A percentile compares a stretch with the other conserved stretches of the same genome.
Conservation (phyloP, 2,329 filamentous ascomycete genomes). For the Fonsecaea erecta region DNA sequence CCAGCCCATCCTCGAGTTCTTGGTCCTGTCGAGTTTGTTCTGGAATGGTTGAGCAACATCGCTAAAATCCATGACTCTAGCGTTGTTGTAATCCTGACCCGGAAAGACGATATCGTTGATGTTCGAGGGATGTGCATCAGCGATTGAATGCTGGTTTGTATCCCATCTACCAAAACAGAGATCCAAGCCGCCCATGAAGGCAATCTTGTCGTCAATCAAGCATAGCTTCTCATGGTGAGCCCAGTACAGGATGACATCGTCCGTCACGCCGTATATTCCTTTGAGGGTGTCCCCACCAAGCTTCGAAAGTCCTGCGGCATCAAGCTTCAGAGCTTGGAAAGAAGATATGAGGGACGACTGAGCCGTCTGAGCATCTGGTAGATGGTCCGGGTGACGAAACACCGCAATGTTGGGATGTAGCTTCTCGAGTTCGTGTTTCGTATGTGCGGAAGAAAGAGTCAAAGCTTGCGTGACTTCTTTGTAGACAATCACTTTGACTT, state of each 20-base stretch:
- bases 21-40: conserved; percentile 82
- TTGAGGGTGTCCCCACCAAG: conserved; percentile 75
- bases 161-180: conserved; percentile 89
- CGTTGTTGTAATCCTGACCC: conserved; percentile 93
- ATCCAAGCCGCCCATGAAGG: conserved; percentile 91
- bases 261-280: conserved; percentile 78
- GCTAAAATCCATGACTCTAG: conserved; percentile 76
- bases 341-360: conserved; percentile 61
- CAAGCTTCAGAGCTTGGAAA: conserved; percentile 61
- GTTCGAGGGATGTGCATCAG: conserved; percentile 80
- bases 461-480: conserved; percentile 86
- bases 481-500: conserved; percentile 85
- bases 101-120: conserved; percentile 78
- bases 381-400: conserved; percentile 87
- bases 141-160: conserved; percentile 82
- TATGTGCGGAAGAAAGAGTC: conserved; percentile 72
- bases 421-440: conserved; percentile 75
- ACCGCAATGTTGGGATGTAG: conserved; percentile 85
- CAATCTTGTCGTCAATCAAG: conserved; percentile 74
- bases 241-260: conserved; percentile 86
- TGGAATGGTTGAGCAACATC: conserved; percentile 78
- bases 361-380: conserved; percentile 72
- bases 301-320: conserved; percentile 62
- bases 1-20: conserved; percentile 89
- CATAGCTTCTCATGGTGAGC: conserved; percentile 92